Evolutionary conservation across 202 grass and related monocot species (phyloP), one percentile per base, ranked within the genome.

Genomic region (Setaria italica): DNA sequence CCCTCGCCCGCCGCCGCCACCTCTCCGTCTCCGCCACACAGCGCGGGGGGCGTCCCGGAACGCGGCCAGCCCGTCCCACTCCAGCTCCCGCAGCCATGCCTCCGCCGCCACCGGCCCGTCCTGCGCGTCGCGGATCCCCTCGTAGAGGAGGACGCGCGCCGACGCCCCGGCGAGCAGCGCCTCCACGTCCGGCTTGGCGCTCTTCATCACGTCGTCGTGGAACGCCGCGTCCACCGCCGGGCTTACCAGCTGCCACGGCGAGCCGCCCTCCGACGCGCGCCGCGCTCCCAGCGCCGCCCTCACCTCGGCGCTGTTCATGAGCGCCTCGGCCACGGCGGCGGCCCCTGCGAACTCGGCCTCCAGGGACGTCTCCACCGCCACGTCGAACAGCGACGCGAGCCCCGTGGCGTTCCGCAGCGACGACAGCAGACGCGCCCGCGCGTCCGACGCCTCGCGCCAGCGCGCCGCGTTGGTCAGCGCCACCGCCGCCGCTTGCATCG

Each of bases 191-290:
- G 58, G 69, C 76, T 82, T 88, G 0, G 46, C 79, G 59, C 85
- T 97, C 91, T 90, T 92, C 94, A 94, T 97, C 65, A 68, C 42
- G 54, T 97, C 89, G 9, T 48, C 89, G 30, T 86, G 76, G 82
- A 97, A 9, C 30, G 85, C 80, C 4, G 0, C 46, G 2, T 0
- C 51, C 10, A 90, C 87, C 30, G 32, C 72, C 3, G 17, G 42
- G 75, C 62, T 80, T 71, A 57, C 72, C 25, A 71, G 85, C 78
- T 77, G 73, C 72, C 72, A 92, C 33, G 12, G 56, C 20, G 58
- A 67, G 21, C 30, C 80, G 0, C 7, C n/a, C 11, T 0, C 71
- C 1, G 9, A 72, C 86, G 7, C 86, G 84, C 2, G 3, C 13
- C 76, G 2, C 4, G 77, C 87, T 8, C 89, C 87, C 9, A 96